Base-by-base conservation (phyloP, 805 yeast genomes). In the Wickerhamomyces alni region DNA sequence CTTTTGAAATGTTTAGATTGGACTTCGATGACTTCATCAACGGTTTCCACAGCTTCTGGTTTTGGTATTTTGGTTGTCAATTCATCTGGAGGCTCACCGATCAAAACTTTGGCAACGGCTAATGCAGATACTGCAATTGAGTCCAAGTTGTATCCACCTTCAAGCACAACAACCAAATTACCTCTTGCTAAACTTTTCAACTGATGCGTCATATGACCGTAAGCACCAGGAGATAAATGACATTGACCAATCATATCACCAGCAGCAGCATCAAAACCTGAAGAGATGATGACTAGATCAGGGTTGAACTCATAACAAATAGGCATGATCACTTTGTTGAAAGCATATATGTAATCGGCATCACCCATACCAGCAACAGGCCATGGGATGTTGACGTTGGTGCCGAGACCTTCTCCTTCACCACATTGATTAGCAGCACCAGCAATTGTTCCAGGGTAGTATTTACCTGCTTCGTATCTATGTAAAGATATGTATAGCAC, bases 201-300 rank as follows among this genome's bases (percentile, higher is more conserved):
- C 80, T 81, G 72, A 56, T 88, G 95, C 4, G 97, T 86, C 96
- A 93, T 88, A 47, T 88, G 89, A 8, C 96, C 97, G 59, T 93
- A 93, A 12, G 96, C 96, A 29, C 88, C 83, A 2, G 99, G 99
- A 0, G 96, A 74, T 2, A 93, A 95, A 58, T 87, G 94, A 60
- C 97, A 93, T 35, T 91, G 95, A 10, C 99, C 99, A 46, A 93
- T 86, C 42, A 87, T 82, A 62, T 93, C 99, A 43, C 98, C 98
- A 54, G 87, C 96, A 1, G 99, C 99, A 17, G 99, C 99, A 65
- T 93, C 99, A 53, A 93, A 93, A 0, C 99, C 99, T 1, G 98
- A 81, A 16, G 96, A 86, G 25, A 93, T 80, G 27, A 93, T 87
- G 5, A 89, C 91, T 47, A 93, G 70, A 63, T 93, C 99, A 0